These are phyloP conservation scores for Hyaloscypha variabilis DNA, from an alignment of 495 filamentous ascomycete genomes.

Conservation along the genomic window DNA sequence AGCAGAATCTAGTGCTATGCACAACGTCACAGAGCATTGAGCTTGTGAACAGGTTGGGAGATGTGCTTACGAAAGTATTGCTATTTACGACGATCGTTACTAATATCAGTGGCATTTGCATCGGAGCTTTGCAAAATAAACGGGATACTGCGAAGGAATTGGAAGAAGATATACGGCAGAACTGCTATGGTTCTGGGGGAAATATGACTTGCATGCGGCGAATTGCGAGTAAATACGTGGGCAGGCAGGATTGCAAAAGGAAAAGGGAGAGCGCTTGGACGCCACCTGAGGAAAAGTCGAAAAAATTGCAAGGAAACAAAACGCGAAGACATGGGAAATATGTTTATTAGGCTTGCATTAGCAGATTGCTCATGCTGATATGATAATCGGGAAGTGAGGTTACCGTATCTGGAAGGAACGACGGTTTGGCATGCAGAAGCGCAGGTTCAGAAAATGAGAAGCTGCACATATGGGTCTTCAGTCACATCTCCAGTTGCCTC, in stretches of 20 bases:
- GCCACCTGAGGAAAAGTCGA: neutral
- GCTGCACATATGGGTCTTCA: neutral
- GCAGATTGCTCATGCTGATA: neutral
- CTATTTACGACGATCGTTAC: slow-evolving; percentile 1
- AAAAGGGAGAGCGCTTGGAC: neutral
- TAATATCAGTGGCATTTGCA: slow-evolving; percentile 2
- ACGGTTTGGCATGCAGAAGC: neutral
- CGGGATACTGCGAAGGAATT: neutral
- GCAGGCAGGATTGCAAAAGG: neutral
- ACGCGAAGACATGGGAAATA: neutral
- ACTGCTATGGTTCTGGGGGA: neutral
- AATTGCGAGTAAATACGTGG: neutral
- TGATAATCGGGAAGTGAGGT: neutral
- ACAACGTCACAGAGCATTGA: neutral
- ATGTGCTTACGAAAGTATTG: slow-evolving; percentile 6
- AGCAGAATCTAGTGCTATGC: neutral
- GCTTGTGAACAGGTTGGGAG: neutral
- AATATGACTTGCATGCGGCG: neutral
- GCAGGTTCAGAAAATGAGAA: neutral
- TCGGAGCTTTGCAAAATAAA: neutral
- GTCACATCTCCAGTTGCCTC: neutral
- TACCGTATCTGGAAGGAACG: neutral
- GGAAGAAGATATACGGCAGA: neutral
- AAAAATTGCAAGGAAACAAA: neutral
- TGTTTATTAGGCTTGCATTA: neutral